Percentiles rank a stretch among this genome's conserved stretches.
Evolutionary conservation across 2,329 filamentous ascomycete genomes (phyloP).

Genomic region (Xylariales sp.): DNA sequence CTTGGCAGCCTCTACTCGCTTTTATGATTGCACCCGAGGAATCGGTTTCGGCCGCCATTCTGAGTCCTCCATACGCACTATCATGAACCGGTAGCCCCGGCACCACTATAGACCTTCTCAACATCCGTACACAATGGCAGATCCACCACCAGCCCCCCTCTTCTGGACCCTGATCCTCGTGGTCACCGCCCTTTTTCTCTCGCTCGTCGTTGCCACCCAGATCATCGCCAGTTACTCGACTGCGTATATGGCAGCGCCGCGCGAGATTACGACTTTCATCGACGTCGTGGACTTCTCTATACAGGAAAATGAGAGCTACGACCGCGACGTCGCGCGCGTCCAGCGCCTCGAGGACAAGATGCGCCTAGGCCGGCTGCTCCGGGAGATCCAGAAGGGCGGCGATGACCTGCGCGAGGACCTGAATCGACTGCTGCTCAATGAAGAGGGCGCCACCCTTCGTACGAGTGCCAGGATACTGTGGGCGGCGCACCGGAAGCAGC

Average conservation of each 20-base stretch:
- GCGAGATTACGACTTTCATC: conserved; percentile 53
- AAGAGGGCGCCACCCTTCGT: conserved; percentile 40
- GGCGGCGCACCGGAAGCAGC: conserved; percentile 47
- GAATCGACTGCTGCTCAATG: conserved; percentile 44
- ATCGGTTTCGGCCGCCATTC: no score
- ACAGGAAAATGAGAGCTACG: conserved; percentile 60
- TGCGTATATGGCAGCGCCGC: conserved; percentile 55
- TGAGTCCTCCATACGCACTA: no score
- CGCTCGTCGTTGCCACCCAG: conserved; percentile 50
- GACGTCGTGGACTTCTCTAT: conserved; percentile 59
- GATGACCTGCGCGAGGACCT: conserved; percentile 60
- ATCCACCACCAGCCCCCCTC: conserved; percentile 36
- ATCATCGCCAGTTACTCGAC: conserved; percentile 46
- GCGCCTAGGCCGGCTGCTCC: conserved; percentile 51
- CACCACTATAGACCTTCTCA: conserved; percentile 1
- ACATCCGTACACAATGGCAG: conserved; percentile 49
- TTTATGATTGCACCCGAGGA: neutral
- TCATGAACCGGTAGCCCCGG: no score
- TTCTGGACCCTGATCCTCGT: conserved; percentile 56
- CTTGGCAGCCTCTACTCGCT: neutral
- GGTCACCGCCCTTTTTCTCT: conserved; percentile 53
- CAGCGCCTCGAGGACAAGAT: conserved; percentile 59
- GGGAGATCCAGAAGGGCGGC: conserved; percentile 57
- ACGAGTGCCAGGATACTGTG: conserved; percentile 51
- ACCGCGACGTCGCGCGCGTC: conserved; percentile 54